A percentile compares a stretch with the other conserved stretches of the same genome.
phyloP scores from a whole-genome alignment of 371 early-diverging fungal genomes.

The Actinomucor elegans region DNA sequence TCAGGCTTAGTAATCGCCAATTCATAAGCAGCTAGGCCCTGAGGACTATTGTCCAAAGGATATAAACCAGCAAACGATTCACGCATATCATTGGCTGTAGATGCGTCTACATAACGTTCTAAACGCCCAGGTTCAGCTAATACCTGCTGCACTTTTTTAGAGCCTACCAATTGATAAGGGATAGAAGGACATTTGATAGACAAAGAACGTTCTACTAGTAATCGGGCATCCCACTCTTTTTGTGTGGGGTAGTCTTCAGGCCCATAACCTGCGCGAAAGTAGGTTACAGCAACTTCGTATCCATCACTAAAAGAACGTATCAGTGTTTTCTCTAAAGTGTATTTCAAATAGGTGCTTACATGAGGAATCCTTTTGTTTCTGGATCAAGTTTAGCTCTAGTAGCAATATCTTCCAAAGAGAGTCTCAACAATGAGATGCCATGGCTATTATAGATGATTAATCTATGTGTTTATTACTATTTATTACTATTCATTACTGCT shows the following conservation, averaged over 20 bases:
- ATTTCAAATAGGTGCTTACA: slow-evolving; percentile 44
- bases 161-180: slow-evolving; percentile 92
- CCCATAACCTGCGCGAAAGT: slow-evolving; percentile 92
- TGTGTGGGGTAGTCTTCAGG: slow-evolving; percentile 81
- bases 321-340: too few species aligned
- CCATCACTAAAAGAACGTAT: slow-evolving; percentile 48
- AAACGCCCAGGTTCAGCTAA: slow-evolving; percentile 79
- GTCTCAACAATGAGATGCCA: slow-evolving; percentile 63
- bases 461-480: too few species aligned
- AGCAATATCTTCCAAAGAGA: slow-evolving; percentile 65
- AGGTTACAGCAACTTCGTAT: slow-evolving; percentile 84
- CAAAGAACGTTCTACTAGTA: slow-evolving; percentile 66
- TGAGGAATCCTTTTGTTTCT: slow-evolving; percentile 54
- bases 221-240: slow-evolving; percentile 27
- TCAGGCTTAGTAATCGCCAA: slow-evolving; percentile 66
- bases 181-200: slow-evolving; percentile 90
- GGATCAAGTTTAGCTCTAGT: slow-evolving; percentile 58
- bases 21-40: slow-evolving; percentile 70
- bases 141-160: slow-evolving; percentile 96
- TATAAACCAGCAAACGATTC: slow-evolving; percentile 87
- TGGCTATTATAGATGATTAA: too few species aligned
- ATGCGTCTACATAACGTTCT: slow-evolving; percentile 70
- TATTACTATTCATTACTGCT: too few species aligned
- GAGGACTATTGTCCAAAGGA: slow-evolving; percentile 74
- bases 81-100: slow-evolving; percentile 60